phyloP scores from a whole-genome alignment of 2,329 filamentous ascomycete species.

The Penicillium brasilianum region DNA sequence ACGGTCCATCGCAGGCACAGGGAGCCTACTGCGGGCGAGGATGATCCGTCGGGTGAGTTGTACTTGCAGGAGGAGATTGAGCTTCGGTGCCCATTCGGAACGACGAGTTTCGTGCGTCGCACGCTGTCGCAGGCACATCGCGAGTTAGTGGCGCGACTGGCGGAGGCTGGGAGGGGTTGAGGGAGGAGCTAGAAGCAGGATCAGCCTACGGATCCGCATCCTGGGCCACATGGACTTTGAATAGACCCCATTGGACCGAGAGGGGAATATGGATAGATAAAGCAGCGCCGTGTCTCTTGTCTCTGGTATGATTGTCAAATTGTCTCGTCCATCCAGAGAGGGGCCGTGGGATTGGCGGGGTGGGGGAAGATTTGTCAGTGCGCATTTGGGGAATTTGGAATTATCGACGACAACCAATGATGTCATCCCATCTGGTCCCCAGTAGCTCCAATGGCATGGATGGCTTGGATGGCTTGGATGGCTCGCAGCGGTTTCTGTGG shows the following conservation, averaged over 20 bases:
- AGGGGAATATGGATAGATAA: background rate
- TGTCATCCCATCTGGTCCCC: background rate
- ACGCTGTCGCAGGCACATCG: slow-evolving; percentile 77
- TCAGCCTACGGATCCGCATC: background rate
- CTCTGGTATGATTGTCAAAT: too few species aligned
- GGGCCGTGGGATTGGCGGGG: too few species aligned
- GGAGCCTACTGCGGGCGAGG: slow-evolving; percentile 59
- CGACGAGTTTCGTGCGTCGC: slow-evolving; percentile 77
- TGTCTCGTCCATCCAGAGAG: too few species aligned
- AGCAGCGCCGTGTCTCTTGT: too few species aligned
- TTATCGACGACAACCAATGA: slow-evolving; percentile 6
- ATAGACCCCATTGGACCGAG: too few species aligned
- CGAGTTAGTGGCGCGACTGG: slow-evolving; percentile 66
- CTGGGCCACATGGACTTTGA: background rate
- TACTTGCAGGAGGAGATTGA: slow-evolving; percentile 83
- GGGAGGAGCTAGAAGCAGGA: background rate
- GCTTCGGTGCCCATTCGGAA: slow-evolving; percentile 76
- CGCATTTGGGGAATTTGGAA: slow-evolving; percentile 18
- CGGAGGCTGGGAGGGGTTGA: slow-evolving; percentile 37
- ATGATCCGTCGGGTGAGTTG: slow-evolving; percentile 64
- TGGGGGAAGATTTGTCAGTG: slow-evolving; percentile 23
- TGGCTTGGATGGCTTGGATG: background rate
- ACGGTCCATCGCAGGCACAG: slow-evolving; percentile 70
- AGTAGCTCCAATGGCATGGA: background rate
- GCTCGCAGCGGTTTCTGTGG: background rate